Percentiles rank a stretch among this genome's conserved stretches.
phyloP scores from a whole-genome alignment of 805 yeast genomes.

The Pichia californica region DNA sequence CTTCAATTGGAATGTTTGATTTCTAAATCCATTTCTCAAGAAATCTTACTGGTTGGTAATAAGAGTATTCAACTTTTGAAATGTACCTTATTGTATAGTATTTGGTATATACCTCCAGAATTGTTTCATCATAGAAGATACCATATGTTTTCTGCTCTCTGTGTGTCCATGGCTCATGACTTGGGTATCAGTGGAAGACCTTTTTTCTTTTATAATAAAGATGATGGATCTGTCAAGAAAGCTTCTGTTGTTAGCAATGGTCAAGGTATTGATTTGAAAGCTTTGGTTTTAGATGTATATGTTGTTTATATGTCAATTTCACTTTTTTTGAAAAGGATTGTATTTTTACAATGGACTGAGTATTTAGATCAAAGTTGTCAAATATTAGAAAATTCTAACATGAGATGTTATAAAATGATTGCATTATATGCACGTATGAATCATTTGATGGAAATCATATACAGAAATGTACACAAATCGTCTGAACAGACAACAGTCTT shows the following conservation, averaged over 20 bases:
- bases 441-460: slow-evolving; percentile 55
- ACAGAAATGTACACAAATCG: slow-evolving; percentile 40
- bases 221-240: slow-evolving; percentile 35
- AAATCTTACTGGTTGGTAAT: slow-evolving; percentile 61
- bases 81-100: slow-evolving; percentile 50
- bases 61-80: slow-evolving; percentile 65
- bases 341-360: slow-evolving; percentile 57
- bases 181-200: slow-evolving; percentile 61
- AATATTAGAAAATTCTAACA: slow-evolving; percentile 34
- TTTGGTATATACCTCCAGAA: slow-evolving; percentile 85
- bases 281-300: slow-evolving; percentile 53
- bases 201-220: slow-evolving; percentile 34
- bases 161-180: slow-evolving; percentile 67
- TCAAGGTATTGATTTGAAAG: slow-evolving; percentile 40
- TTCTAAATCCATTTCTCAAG: slow-evolving; percentile 43
- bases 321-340: slow-evolving; percentile 56
- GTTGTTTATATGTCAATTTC: slow-evolving; percentile 57
- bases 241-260: slow-evolving; percentile 33
- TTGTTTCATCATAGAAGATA: slow-evolving; percentile 72
- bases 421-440: slow-evolving; percentile 56
- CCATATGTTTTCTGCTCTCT: slow-evolving; percentile 59
- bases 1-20: slow-evolving; percentile 49
- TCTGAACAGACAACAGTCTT: slow-evolving; percentile 29
- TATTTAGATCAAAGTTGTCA: slow-evolving; percentile 57
- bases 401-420: slow-evolving; percentile 34